These are phyloP conservation scores for Pleurotus cornucopiae DNA, from an alignment of 768 basidiomycete species.

Conservation along the genomic window DNA sequence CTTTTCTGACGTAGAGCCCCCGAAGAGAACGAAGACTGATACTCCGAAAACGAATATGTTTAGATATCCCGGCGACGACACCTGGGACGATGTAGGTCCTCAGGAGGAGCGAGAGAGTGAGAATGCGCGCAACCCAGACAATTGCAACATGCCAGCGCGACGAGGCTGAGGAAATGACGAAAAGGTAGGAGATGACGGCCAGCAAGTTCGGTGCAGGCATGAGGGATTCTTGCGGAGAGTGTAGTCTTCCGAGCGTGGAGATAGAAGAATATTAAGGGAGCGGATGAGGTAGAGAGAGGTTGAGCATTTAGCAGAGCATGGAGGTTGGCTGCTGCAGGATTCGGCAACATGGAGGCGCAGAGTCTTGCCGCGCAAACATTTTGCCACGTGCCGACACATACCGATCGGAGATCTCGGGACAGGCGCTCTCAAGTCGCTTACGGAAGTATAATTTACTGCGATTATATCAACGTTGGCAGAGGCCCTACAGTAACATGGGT, in stretches of 20 bases:
- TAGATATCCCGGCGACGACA: slow-evolving; percentile 55
- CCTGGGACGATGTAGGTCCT: slow-evolving; percentile 67
- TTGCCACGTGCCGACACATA: background rate
- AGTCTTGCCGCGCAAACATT: background rate
- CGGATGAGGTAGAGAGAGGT: slow-evolving; percentile 2
- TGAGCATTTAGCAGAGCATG: background rate
- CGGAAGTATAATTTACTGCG: no score
- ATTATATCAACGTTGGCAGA: no score
- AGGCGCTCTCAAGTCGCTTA: no score
- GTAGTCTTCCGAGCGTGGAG: background rate
- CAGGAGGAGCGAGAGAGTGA: slow-evolving; percentile 53
- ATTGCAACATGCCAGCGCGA: slow-evolving; percentile 37
- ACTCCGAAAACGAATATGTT: slow-evolving; percentile 63
- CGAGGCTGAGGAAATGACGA: background rate
- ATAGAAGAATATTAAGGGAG: background rate
- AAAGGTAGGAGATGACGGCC: background rate
- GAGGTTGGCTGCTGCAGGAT: background rate
- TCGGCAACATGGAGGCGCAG: no score
- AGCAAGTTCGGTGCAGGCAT: background rate
- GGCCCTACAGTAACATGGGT: no score
- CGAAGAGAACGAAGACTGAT: slow-evolving; percentile 76
- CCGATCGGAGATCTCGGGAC: no score
- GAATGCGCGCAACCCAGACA: slow-evolving; percentile 46
- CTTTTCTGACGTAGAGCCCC: slow-evolving; percentile 64
- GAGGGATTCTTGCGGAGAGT: background rate